Conservation (phyloP, 805 yeast species). For the Metschnikowia matae region DNA sequence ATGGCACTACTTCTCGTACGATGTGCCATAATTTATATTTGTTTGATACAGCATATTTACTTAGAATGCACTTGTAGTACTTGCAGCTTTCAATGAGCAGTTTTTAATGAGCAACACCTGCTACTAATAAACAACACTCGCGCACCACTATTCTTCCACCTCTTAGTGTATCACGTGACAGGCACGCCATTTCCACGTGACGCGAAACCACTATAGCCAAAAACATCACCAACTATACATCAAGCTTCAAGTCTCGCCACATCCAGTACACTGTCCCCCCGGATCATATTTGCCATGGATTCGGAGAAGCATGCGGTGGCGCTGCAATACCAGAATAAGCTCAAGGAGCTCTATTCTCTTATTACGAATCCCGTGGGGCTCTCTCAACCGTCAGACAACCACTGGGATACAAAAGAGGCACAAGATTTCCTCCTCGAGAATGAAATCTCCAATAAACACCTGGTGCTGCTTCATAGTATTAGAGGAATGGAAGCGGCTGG, state of each 20-base stretch:
- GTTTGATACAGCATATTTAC: conserved; percentile 14
- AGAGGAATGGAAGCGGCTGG: conserved; percentile 2
- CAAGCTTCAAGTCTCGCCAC: not conserved
- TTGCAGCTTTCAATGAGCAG: too few relatives aligned
- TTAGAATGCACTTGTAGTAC: too few relatives aligned
- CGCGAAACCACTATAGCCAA: not conserved
- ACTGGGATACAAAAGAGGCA: conserved; percentile 4
- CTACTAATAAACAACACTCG: too few relatives aligned
- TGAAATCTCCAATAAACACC: conserved; percentile 6
- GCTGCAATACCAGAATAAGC: conserved; percentile 7
- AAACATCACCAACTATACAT: not conserved
- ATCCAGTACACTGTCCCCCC: not conserved
- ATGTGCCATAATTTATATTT: conserved; percentile 16
- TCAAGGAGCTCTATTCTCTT: conserved; percentile 17
- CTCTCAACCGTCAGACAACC: conserved; percentile 3
- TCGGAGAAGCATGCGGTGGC: conserved; percentile 8
- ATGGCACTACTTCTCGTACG: conserved; percentile 15
- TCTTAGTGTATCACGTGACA: conserved; percentile 8
- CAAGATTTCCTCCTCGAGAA: conserved; percentile 8
- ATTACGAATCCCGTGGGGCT: conserved; percentile 15
- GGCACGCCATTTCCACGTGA: conserved; percentile 13
- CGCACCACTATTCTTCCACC: too few relatives aligned
- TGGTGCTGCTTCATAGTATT: conserved; percentile 7
- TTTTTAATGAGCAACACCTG: too few relatives aligned
- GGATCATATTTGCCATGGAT: conserved; percentile 4